Conservation (phyloP, 306 rosid species). For the Gastrolobium bilobum region DNA sequence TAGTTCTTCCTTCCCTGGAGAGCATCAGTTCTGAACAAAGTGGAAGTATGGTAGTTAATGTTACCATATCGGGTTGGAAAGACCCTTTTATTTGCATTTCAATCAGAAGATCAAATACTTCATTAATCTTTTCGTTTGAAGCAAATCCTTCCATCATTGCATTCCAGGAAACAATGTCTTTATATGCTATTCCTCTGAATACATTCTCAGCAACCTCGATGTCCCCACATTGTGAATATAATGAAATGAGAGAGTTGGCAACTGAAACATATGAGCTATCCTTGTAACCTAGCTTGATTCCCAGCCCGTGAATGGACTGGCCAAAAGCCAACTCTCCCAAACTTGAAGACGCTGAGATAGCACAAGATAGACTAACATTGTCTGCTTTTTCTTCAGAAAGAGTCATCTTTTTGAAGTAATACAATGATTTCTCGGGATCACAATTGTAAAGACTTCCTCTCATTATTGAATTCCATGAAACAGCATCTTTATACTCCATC, state of each 20-base stretch:
- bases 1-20: conserved; percentile 58
- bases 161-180: conserved; percentile 67
- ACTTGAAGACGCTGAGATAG: conserved; percentile 57
- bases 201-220: conserved; percentile 52
- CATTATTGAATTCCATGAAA: conserved; percentile 71
- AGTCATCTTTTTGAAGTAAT: conserved; percentile 55
- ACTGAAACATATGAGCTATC: conserved; percentile 54
- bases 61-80: conserved; percentile 57
- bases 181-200: conserved; percentile 53
- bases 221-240: conserved; percentile 57
- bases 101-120: conserved; percentile 56
- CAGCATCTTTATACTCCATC: conserved; percentile 55
- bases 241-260: conserved; percentile 68
- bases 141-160: conserved; percentile 67
- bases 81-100: conserved; percentile 59
- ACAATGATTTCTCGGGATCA: conserved; percentile 50
- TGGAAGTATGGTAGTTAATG: conserved; percentile 52
- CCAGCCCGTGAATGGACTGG: conserved; percentile 54
- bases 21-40: conserved; percentile 57
- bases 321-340: conserved; percentile 57
- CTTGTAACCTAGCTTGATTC: conserved; percentile 62
- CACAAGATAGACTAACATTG: conserved; percentile 58
- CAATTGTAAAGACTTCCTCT: conserved; percentile 59
- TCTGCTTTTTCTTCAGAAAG: conserved; percentile 52
- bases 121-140: conserved; percentile 55